Base-by-base conservation (phyloP, 2,329 filamentous ascomycete species). In the Aspergillus quadricinctus region DNA sequence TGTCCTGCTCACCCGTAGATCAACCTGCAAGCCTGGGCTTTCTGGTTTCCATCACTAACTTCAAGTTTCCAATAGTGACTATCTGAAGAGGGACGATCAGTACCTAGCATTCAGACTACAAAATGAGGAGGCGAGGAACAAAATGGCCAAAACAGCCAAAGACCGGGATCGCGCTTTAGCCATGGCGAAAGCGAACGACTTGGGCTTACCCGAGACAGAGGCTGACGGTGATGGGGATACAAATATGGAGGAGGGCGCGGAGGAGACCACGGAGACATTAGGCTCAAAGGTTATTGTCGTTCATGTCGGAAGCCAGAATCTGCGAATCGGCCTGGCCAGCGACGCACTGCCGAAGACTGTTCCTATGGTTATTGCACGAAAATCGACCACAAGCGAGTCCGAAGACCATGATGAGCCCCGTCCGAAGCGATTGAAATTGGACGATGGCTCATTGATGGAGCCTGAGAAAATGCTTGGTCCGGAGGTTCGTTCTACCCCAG, bases 81-180 rank as follows among this genome's bases (percentile, higher is more conserved):
- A 96, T 67, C 89, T 99, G 77, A 99, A 99, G 79, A 88, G 93
- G 69, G 94, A 99, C 78, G 94, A 97, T 68, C 94, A 99, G 77
- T 87, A 96, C 57, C 85, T 99, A 35, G 91, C 93, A 11, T 85
- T 93, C 55, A 87, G 94, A 67, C 83, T 96, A 17, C 91, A 96
- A 67, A 88, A 87, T 74, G 94, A 99, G 72, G 91, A 93, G 65
- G 88, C 86, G 51, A 83, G 91, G 63, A 92, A 94, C 61, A 84
- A 86, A 59, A 88, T 96, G 73, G 87, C 94, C 37, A 90, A 92
- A 73, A 88, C 82, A 56, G 92, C 92, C 25, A 91, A 94, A 70
- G 93, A 97, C 67, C 86, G 88, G 65, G 93, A 97, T 70, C 85
- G 92, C 65, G 88, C 89, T 45, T 82, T 95, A 55, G 92, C 92